Evolutionary conservation across 1,284 basidiomycete species (phyloP).

Genomic region (Cystobasidiaceae sp.): DNA sequence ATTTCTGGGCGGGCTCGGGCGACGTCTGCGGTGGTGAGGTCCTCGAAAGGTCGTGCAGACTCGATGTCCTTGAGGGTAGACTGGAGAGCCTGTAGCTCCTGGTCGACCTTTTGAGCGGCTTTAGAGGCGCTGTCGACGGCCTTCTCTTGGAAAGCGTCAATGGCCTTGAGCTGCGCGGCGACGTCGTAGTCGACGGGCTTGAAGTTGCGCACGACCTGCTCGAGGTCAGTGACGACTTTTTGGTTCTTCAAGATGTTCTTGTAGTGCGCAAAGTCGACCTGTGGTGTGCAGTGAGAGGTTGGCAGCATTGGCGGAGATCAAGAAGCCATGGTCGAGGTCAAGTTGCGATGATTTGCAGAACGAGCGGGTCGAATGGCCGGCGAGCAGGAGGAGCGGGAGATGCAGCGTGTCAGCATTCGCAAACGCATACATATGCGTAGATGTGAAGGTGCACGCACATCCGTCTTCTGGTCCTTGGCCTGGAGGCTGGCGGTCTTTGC

Average conservation of each 20-base stretch:
- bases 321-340: too few species aligned
- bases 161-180: slow-evolving; percentile 82
- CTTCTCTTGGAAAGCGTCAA: slow-evolving; percentile 94
- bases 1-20: slow-evolving; percentile 89
- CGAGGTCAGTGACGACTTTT: slow-evolving; percentile 82
- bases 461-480: slow-evolving; percentile 67
- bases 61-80: slow-evolving; percentile 95
- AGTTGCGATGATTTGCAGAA: too few species aligned
- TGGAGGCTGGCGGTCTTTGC: slow-evolving; percentile 71
- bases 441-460: slow-evolving; percentile 50
- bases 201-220: slow-evolving; percentile 83
- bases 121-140: slow-evolving; percentile 90
- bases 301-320: too few species aligned
- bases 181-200: slow-evolving; percentile 98
- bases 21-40: slow-evolving; percentile 80
- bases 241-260: slow-evolving; percentile 87
- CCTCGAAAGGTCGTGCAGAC: slow-evolving; percentile 94
- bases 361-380: too few species aligned
- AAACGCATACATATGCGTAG: not conserved
- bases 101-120: slow-evolving; percentile 83
- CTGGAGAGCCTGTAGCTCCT: slow-evolving; percentile 87
- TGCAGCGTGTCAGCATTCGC: not conserved
- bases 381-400: not conserved
- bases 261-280: slow-evolving; percentile 81
- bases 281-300: too few species aligned